These are phyloP conservation scores for Tylopilus cervinicoccineus DNA, from an alignment of 768 basidiomycete genomes.

Conservation along the genomic window DNA sequence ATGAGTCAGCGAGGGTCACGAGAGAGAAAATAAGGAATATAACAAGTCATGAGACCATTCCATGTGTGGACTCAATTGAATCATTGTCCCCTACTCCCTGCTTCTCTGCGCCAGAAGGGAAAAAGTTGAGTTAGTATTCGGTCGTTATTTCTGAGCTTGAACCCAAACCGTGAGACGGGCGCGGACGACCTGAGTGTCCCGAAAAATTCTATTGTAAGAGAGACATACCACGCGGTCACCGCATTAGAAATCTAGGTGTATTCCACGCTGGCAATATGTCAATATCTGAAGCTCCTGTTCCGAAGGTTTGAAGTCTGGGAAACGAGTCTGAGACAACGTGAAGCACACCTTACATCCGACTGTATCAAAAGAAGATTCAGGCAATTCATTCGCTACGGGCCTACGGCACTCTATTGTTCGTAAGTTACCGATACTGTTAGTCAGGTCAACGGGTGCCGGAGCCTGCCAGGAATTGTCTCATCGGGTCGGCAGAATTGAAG, in stretches of 20 bases:
- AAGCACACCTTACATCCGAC: slow-evolving; percentile 27
- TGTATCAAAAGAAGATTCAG: slow-evolving; percentile 12
- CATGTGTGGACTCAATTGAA: slow-evolving; percentile 6
- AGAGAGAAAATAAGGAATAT: slow-evolving; percentile 1
- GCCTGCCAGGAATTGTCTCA: neutral
- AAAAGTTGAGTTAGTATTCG: neutral
- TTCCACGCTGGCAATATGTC: slow-evolving; percentile 3
- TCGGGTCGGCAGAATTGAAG: neutral
- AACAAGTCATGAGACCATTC: neutral
- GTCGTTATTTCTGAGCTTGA: slow-evolving; percentile 11
- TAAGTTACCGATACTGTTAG: slow-evolving; percentile 12
- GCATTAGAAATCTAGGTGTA: neutral
- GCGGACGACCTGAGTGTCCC: slow-evolving; percentile 1
- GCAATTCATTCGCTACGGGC: slow-evolving; percentile 24
- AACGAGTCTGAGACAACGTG: slow-evolving; percentile 1
- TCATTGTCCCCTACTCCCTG: slow-evolving; percentile 1
- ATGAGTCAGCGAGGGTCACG: slow-evolving; percentile 12
- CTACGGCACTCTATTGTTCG: slow-evolving; percentile 14
- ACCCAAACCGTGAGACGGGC: slow-evolving; percentile 13
- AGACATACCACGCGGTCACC: slow-evolving; percentile 11
- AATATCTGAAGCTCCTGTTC: neutral
- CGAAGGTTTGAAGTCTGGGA: slow-evolving; percentile 19
- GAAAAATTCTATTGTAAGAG: slow-evolving; percentile 2
- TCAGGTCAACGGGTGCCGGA: slow-evolving; percentile 7
- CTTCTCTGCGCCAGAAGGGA: neutral